Evolutionary conservation across 2,329 filamentous ascomycete species (phyloP).

Genomic region (Furcasterigmium furcatum): DNA sequence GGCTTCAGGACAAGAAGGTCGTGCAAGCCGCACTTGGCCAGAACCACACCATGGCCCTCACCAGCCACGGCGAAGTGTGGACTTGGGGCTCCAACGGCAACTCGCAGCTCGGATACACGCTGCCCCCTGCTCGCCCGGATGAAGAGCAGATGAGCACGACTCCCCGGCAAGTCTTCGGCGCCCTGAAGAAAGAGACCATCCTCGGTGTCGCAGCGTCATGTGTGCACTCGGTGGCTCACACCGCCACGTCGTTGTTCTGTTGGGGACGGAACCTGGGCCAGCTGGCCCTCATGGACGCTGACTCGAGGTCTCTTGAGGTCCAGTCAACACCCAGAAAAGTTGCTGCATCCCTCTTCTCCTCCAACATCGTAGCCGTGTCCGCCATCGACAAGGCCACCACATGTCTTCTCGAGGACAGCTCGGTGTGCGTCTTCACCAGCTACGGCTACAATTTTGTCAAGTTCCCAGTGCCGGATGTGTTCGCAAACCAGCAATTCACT

Average conservation of each 20-base stretch:
- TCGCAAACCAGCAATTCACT: conserved; percentile 66
- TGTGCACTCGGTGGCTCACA: conserved; percentile 89
- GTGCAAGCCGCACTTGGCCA: conserved; percentile 80
- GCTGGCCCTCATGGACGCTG: conserved; percentile 89
- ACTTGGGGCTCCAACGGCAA: conserved; percentile 90
- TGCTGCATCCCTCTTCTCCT: conserved; percentile 75
- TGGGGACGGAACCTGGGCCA: conserved; percentile 97
- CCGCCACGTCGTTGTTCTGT: conserved; percentile 76
- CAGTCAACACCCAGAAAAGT: conserved; percentile 83
- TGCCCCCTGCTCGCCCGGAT: conserved; percentile 63
- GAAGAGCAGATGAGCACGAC: conserved; percentile 79
- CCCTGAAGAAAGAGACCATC: conserved; percentile 81
- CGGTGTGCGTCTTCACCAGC: conserved; percentile 91
- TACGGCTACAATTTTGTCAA: conserved; percentile 91
- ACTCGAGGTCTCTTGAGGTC: conserved; percentile 85
- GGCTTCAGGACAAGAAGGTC: conserved; percentile 71
- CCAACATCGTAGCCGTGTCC: conserved; percentile 72
- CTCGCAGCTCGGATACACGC: conserved; percentile 80
- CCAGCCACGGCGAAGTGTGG: conserved; percentile 84
- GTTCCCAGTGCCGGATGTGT: conserved; percentile 71
- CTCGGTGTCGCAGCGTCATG: conserved; percentile 83
- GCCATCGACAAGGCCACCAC: conserved; percentile 90
- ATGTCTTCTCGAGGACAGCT: conserved; percentile 79
- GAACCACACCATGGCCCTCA: conserved; percentile 85
- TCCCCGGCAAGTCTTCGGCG: conserved; percentile 87